Evolutionary conservation across 2,329 filamentous ascomycete species (phyloP), one percentile per base, ranked within the genome.

Genomic region (Penicillium griseofulvum): DNA sequence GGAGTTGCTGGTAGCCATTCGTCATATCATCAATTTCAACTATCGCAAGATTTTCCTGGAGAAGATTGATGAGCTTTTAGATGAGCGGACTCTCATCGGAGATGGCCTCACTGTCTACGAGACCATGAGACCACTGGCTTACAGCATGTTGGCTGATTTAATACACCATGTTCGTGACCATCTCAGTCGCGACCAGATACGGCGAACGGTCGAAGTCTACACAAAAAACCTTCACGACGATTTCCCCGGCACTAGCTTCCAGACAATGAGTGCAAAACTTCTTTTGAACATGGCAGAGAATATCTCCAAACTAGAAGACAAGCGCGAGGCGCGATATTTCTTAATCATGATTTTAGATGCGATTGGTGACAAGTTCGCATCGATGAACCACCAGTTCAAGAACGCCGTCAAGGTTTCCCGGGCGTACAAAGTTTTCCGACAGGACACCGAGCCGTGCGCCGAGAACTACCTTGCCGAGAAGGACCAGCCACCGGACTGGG

Each of bases 11-110:
- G 94, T 99, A 49, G 95, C 94, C 0, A 97, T 99, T 55, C 85
- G 95, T 22, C 95, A 99, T 69, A 97, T 99, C 65, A 97, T 99
- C 74, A 99, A 97, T 75, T 97, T 97, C 76, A 97, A 97, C 70
- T 97, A 97, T 66, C 82, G 94, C 54, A 93, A 91, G 69, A 96
- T 97, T 51, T 99, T 99, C 69, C 77, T 97, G 26, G 87, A 87
- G 36, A 96, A 96, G 73, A 97, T 99, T 63, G 91, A 97, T 63
- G 91, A 97, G 70, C 81, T 99, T 34, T 78, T 99, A 43, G 94
- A 99, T 63, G 92, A 97, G 77, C 84, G 90, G 65, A 97, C 92
- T 0, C 76, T 99, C 53, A 96, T 97, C 52, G 95, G 94, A 11
- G 94, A 99, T 75, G 94, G 94, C 0, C 78, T 99, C 50, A 99